Evolutionary conservation across 2,329 filamentous ascomycete genomes (phyloP), one percentile per base, ranked within the genome.

Genomic region (Dothistroma pini): DNA sequence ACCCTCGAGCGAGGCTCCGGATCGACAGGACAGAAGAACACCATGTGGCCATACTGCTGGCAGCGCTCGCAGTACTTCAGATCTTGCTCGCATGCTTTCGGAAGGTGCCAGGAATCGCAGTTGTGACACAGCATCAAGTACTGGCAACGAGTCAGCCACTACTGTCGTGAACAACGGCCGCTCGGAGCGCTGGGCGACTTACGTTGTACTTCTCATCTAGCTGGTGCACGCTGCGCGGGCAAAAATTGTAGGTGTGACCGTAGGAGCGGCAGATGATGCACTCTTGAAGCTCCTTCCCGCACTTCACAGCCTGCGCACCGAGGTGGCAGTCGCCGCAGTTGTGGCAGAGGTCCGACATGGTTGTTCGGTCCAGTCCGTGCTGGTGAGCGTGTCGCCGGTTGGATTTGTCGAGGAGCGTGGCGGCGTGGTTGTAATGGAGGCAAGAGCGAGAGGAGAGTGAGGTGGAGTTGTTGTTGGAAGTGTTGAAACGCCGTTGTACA

Each of bases 71-170:
- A 71, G 6, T 57, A 14, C 14, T 62, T 32, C 14, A 66, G 19
- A 1, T 54, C 35, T 1, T 38, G 19, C 22, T 47, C 12, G 44
- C 69, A 71, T 4, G 68, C 66, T 1, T 51, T 11, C 3, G 69
- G 69, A 8, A 71, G 66, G 49, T 71, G 69, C 69, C 69, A 69
- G 11, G 34, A 25, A 52, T 69, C 68, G 53, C 68, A 70, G 58
- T 70, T 70, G 55, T 67, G 63, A 51, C 68, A 70, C 10, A 69
- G 50, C 57, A 63, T 65, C 32, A 44, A 59, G 44, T 62, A 69
- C 63, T 65, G 16, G 21, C 11, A 22, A 10, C 12, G 54, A 6
- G 21, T 56, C 21, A 56, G 54, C 54, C 1, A 44, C n/a, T 4
- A 4, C 16, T n/a, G 14, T 19, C 22, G 22, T 25, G 19, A 54